Percentiles rank a stretch among this genome's conserved stretches.
Evolutionary conservation across 176 grass and related monocot species (phyloP).

Genomic region (Hyparrhenia diplandra): DNA sequence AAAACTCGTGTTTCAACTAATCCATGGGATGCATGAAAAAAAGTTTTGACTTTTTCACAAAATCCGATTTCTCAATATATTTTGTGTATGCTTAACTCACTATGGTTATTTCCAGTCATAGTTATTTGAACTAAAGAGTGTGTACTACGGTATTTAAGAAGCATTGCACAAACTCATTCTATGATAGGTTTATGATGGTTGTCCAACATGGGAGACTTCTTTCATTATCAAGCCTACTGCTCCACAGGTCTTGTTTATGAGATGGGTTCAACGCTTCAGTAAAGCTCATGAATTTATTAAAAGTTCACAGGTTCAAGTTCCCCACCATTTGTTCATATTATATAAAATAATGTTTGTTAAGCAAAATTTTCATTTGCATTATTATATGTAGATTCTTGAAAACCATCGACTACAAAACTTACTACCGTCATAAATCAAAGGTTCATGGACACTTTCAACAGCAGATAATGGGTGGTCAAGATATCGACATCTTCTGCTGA

Average conservation of each 20-base stretch:
- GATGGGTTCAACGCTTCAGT: slow-evolving; percentile 31
- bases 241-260: slow-evolving; percentile 49
- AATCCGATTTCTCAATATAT: no score
- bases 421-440: slow-evolving; percentile 57
- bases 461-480: slow-evolving; percentile 50
- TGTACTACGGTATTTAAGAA: background rate
- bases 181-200: slow-evolving; percentile 53
- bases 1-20: background rate
- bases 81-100: no score
- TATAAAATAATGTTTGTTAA: background rate
- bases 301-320: slow-evolving; percentile 34
- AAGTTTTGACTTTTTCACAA: no score
- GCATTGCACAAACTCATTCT: background rate
- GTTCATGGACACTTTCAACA: slow-evolving; percentile 49
- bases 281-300: slow-evolving; percentile 65
- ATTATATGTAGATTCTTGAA: slow-evolving; percentile 26
- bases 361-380: background rate
- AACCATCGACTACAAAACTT: slow-evolving; percentile 30
- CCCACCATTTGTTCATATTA: background rate
- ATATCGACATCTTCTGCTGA: slow-evolving; percentile 40
- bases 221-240: slow-evolving; percentile 73
- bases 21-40: no score
- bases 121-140: no score
- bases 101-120: no score
- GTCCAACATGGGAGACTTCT: slow-evolving; percentile 61